phyloP scores from a whole-genome alignment of 2,329 filamentous ascomycete genomes.

The Botryotinia calthae region DNA sequence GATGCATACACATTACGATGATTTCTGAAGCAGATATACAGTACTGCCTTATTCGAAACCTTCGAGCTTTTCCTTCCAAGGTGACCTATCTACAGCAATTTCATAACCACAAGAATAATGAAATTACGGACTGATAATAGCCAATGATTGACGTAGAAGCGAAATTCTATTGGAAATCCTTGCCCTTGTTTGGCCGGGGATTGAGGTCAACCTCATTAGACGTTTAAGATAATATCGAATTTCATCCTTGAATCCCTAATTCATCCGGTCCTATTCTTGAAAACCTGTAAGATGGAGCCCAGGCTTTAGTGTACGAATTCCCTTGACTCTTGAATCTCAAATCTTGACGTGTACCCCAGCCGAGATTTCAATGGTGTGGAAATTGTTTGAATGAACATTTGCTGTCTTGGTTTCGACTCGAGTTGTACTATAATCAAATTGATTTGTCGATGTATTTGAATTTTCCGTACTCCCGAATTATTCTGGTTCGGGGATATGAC shows the following conservation, averaged over 20 bases:
- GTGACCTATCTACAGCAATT: neutral
- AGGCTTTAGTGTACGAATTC: neutral
- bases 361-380: neutral
- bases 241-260: constrained; percentile 1
- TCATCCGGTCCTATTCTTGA: constrained; percentile 9
- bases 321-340: neutral
- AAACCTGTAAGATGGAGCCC: neutral
- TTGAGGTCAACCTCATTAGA: constrained; percentile 14
- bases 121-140: constrained; percentile 9
- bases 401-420: neutral
- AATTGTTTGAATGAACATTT: neutral
- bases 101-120: neutral
- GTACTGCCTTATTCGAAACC: neutral
- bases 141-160: constrained; percentile 5
- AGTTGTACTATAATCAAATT: neutral
- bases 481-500: neutral
- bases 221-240: constrained; percentile 17
- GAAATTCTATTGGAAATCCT: constrained; percentile 13
- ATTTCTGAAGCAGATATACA: neutral
- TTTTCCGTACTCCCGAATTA: neutral
- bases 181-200: constrained; percentile 1
- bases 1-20: neutral
- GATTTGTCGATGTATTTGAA: constrained; percentile 2
- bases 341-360: neutral
- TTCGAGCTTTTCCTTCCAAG: neutral